Evolutionary conservation across 2,329 filamentous ascomycete genomes (phyloP).

Genomic region (Microdochium trichocladiopsis): DNA sequence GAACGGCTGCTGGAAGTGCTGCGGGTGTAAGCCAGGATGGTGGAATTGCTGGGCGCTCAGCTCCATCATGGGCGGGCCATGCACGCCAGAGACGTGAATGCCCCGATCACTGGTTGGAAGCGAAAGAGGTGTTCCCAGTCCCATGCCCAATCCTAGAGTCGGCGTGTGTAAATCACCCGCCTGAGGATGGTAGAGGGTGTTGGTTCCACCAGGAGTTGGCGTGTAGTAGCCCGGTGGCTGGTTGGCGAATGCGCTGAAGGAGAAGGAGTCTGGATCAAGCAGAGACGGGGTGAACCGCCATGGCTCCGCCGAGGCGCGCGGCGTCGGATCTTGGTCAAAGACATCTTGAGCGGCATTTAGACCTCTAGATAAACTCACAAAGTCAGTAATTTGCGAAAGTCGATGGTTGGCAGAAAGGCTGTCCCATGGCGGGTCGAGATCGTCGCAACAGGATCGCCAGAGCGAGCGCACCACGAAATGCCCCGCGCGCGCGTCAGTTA

Average conservation of each 20-base stretch:
- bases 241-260: constrained; percentile 72
- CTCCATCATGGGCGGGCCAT: constrained; percentile 52
- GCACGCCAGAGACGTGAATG: constrained; percentile 37
- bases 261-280: constrained; percentile 77
- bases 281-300: constrained; percentile 87
- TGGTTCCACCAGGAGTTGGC: constrained; percentile 74
- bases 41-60: constrained; percentile 57
- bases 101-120: constrained; percentile 62
- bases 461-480: background rate
- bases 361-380: constrained; percentile 30
- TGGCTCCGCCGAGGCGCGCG: constrained; percentile 69
- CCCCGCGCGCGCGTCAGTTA: background rate
- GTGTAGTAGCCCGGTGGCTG: constrained; percentile 82
- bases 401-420: background rate
- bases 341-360: constrained; percentile 30
- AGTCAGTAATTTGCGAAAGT: background rate
- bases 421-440: background rate
- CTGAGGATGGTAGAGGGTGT: constrained; percentile 74
- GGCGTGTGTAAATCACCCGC: constrained; percentile 85
- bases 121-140: constrained; percentile 74
- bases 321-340: constrained; percentile 75
- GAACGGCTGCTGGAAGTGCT: constrained; percentile 59
- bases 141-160: constrained; percentile 64
- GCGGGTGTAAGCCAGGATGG: constrained; percentile 36
- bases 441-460: background rate